Conservation (phyloP, 108 stramenopile species). For the Pseudonitzschia delicatissima region DNA sequence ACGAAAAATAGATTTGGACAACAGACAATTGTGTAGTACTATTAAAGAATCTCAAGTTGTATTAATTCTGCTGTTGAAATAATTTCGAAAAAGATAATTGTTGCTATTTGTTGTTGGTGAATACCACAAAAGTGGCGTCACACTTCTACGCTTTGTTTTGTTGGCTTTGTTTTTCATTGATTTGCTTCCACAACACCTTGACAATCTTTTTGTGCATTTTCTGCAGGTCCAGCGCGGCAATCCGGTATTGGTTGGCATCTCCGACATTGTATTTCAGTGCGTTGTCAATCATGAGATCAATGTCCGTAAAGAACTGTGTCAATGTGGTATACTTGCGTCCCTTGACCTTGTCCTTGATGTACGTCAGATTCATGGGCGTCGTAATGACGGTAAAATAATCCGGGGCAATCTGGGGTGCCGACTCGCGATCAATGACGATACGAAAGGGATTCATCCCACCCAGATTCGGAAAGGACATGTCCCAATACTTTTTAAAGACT, state of each 20-base stretch:
- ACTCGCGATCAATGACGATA: conserved; percentile 70
- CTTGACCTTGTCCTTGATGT: conserved; percentile 69
- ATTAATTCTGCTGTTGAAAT: too few species aligned
- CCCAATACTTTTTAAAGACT: conserved; percentile 72
- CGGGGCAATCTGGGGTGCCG: conserved; percentile 62
- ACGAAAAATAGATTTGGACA: neutral
- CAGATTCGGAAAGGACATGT: conserved; percentile 69
- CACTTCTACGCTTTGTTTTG: conserved; percentile 9
- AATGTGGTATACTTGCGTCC: conserved; percentile 55
- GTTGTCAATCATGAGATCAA: conserved; percentile 74
- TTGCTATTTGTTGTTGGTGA: neutral
- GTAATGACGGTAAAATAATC: conserved; percentile 77
- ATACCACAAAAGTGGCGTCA: too few species aligned
- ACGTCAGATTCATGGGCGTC: conserved; percentile 76
- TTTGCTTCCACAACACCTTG: conserved; percentile 42
- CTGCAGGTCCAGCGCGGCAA: conserved; percentile 71
- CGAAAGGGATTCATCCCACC: conserved; percentile 79
- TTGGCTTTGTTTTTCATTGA: conserved; percentile 23
- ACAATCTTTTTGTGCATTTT: conserved; percentile 57
- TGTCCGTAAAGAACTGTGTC: conserved; percentile 67
- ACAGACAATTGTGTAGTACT: neutral
- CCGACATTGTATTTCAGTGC: conserved; percentile 67
- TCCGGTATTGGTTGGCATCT: conserved; percentile 68
- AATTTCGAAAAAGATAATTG: too few species aligned
- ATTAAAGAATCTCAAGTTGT: too few species aligned